phyloP scores from a whole-genome alignment of 164 flowering plant species.

The Akebia trifoliata region DNA sequence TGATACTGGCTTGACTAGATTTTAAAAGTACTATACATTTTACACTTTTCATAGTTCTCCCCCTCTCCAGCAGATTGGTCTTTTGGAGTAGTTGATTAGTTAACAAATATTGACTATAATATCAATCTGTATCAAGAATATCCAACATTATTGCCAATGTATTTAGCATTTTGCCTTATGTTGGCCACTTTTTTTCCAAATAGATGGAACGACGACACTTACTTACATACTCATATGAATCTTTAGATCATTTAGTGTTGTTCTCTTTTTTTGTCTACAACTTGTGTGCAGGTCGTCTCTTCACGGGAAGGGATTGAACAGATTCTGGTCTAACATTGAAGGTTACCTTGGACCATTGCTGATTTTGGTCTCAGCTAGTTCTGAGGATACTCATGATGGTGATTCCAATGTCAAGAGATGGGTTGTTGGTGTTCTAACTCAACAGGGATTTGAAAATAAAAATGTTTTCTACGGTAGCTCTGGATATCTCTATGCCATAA shows the following conservation, averaged over 20 bases:
- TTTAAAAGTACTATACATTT: too few relatives aligned
- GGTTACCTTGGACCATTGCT: conserved; percentile 80
- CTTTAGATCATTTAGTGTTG: background rate
- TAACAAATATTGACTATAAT: background rate
- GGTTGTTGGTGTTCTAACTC: conserved; percentile 61
- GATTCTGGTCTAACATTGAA: conserved; percentile 86
- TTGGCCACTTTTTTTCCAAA: background rate
- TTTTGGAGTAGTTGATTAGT: too few relatives aligned
- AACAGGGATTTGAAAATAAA: conserved; percentile 75
- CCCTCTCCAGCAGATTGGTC: too few relatives aligned
- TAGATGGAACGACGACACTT: too few relatives aligned
- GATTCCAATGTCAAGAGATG: conserved; percentile 37
- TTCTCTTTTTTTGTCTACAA: background rate
- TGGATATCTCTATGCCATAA: conserved; percentile 62
- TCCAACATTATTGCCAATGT: background rate
- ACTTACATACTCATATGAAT: background rate
- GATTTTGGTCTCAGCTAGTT: conserved; percentile 57
- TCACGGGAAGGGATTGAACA: conserved; percentile 85
- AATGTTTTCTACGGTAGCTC: conserved; percentile 75
- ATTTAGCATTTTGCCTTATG: background rate
- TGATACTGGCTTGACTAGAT: too few relatives aligned
- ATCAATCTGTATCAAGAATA: background rate
- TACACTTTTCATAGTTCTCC: too few relatives aligned
- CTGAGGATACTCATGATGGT: conserved; percentile 28
- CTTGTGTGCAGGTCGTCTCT: conserved; percentile 52